Evolutionary conservation across 2,329 filamentous ascomycete genomes (phyloP), one percentile per base, ranked within the genome.

Genomic region (Sordariomycetes sp.): DNA sequence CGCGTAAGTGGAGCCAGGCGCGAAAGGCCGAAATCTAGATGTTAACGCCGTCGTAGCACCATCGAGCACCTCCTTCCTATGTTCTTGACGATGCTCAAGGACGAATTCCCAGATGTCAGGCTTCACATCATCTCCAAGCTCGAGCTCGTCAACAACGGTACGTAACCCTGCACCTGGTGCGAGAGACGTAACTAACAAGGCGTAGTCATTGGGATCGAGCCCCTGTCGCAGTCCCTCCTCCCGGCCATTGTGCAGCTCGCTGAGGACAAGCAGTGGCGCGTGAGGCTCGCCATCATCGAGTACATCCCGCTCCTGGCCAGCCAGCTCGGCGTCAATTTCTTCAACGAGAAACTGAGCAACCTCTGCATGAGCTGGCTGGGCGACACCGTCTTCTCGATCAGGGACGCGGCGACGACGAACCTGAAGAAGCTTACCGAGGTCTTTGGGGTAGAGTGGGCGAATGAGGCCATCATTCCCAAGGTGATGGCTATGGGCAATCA

Each of bases 81-180:
- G 92, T 97, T 99, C 73, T 80, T 99, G 57, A 89, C 95, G 71
- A 99, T 99, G 94, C 85, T 99, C 65, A 99, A 97, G 80, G 94
- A 99, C 66, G 94, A 99, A 68, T 97, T 96, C 72, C 94, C 94
- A 24, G 94, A 99, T 69, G 94, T 99, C 55, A 87, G 94, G 61
- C 84, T 99, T 59, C 95, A 99, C 74, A 99, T 99, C 70, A 99
- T 99, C 67, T 97, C 94, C n/a, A 99, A 99, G 74, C 84, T 99
- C 57, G 95, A 99, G 75, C 82, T 95, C 61, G 94, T 99, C 62
- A 99, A 99, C 75, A 89, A 96, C 74, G 89, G 89, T 90, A 76
- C 61, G 75, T 42, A 13, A 7, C n/a, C 3, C 20, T 24, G 7
- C n/a, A 22, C 17, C n/a, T 50, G 12, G 34, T 22, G 35, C 25